These are phyloP conservation scores for Suillus weaverae DNA, from an alignment of 768 basidiomycete species.

Conservation along the genomic window DNA sequence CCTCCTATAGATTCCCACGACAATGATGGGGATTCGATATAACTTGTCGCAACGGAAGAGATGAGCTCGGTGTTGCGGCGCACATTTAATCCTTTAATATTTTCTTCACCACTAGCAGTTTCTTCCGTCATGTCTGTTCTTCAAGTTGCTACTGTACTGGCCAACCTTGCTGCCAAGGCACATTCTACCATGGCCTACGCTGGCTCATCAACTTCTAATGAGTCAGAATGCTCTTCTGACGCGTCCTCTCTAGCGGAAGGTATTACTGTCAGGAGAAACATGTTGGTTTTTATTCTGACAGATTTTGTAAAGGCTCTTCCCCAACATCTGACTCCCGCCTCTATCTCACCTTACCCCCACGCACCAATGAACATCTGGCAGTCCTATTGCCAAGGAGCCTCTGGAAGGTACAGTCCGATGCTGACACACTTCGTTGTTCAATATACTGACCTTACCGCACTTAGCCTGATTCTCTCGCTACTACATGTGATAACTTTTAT, in stretches of 20 bases:
- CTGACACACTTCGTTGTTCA: slow-evolving; percentile 8
- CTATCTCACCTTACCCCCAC: slow-evolving; percentile 20
- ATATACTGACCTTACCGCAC: slow-evolving; percentile 11
- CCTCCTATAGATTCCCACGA: slow-evolving; percentile 25
- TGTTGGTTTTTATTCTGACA: background rate
- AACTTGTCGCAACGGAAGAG: slow-evolving; percentile 30
- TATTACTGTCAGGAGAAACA: slow-evolving; percentile 4
- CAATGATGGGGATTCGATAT: slow-evolving; percentile 24
- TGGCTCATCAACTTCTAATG: slow-evolving; percentile 8
- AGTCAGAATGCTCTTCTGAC: slow-evolving; percentile 18
- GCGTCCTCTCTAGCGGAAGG: slow-evolving; percentile 20
- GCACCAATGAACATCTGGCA: slow-evolving; percentile 71
- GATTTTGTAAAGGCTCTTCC: slow-evolving; percentile 15
- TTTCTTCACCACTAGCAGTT: slow-evolving; percentile 8
- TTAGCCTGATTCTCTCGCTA: slow-evolving; percentile 62
- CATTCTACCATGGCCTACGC: background rate
- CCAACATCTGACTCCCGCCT: slow-evolving; percentile 18
- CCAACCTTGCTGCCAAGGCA: slow-evolving; percentile 29
- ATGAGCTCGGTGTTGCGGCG: slow-evolving; percentile 7
- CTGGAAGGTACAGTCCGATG: slow-evolving; percentile 61
- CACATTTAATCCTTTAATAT: slow-evolving; percentile 5
- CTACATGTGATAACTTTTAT: slow-evolving; percentile 71
- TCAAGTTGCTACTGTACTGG: slow-evolving; percentile 19
- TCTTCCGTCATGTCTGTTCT: slow-evolving; percentile 31
- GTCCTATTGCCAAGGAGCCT: slow-evolving; percentile 66